These are phyloP conservation scores for Rutstroemia sp. DNA, from an alignment of 2,329 filamentous ascomycete genomes.

Conservation along the genomic window DNA sequence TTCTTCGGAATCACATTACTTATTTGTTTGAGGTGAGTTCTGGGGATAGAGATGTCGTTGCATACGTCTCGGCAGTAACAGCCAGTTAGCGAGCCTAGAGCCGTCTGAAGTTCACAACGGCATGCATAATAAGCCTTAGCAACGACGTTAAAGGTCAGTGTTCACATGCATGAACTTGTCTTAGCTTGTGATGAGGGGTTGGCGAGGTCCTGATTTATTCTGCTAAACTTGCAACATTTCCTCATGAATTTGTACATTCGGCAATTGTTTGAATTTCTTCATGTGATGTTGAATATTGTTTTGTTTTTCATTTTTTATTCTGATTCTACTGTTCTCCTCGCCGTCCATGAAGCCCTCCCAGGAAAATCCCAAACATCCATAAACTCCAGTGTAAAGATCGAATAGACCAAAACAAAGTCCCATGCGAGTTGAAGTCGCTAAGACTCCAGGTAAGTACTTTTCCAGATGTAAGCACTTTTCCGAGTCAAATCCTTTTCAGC, in stretches of 20 bases:
- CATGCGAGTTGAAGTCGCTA: background rate
- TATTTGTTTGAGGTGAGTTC: too few species aligned
- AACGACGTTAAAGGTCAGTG: background rate
- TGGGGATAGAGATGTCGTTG: background rate
- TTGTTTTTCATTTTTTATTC: too few species aligned
- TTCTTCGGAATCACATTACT: background rate
- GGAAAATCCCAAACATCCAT: too few species aligned
- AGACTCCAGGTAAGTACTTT: background rate
- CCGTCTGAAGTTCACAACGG: background rate
- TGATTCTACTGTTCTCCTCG: too few species aligned
- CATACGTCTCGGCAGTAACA: too few species aligned
- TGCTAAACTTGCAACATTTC: too few species aligned
- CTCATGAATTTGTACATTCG: too few species aligned
- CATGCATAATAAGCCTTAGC: background rate
- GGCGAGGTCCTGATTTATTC: background rate
- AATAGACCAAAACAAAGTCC: background rate
- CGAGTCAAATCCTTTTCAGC: background rate
- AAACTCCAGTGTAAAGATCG: background rate
- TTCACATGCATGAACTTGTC: slow-evolving; percentile 1
- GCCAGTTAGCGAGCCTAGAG: background rate
- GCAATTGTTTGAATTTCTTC: too few species aligned
- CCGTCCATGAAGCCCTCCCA: background rate
- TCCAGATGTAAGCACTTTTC: slow-evolving; percentile 4
- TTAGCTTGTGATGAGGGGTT: background rate
- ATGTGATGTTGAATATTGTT: too few species aligned